Evolutionary conservation across 768 basidiomycete species (phyloP), one percentile per base, ranked within the genome.

Genomic region (Leccinum truebloodii): DNA sequence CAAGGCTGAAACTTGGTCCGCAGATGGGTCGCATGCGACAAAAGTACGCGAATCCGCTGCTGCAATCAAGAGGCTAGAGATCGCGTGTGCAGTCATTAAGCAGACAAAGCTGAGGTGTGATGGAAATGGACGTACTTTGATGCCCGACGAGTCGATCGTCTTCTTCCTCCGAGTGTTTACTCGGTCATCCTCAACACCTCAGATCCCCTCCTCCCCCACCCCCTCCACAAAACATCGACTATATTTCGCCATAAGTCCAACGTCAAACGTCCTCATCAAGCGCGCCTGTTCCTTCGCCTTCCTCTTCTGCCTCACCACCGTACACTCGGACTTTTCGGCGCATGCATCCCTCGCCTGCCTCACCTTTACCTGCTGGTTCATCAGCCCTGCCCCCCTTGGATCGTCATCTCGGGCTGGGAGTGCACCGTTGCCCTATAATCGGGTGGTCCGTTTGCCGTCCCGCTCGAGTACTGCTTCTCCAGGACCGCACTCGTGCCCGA

Each of bases 231-330:
- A 30, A 30, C 30, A 30, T 0, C 9, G n/a, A 9, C 30, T 9
- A 30, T 34, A 87, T 74, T 94, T 93, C 69, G 92, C 95, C 14
- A 81, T 78, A 95, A 95, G 73, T 75, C 81, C 66, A n/a, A n/a
- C n/a, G n/a, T n/a, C n/a, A n/a, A 97, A 95, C 69, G 54, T 82
- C 2, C 80, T 98, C 76, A 92, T 95, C 71, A 98, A 98, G 76
- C 80, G 84, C 56, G 85, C 89, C 24, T 97, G 96, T 95, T 81
- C 92, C 7, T 79, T 78, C 34, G 79, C 83, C 0, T 92, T 92
- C 67, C 68, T 87, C 58, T 66, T 81, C 28, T 88, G 83, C 80
- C 30, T 80, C 54, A 86, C 89, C 1, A 81, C 83, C 63, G 2
- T 69, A 70, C 10, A 71, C 72, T 3, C 80, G 81, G 32, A 77